Evolutionary conservation across 495 filamentous ascomycete genomes (phyloP).

Genomic region (Penicillium silybi): DNA sequence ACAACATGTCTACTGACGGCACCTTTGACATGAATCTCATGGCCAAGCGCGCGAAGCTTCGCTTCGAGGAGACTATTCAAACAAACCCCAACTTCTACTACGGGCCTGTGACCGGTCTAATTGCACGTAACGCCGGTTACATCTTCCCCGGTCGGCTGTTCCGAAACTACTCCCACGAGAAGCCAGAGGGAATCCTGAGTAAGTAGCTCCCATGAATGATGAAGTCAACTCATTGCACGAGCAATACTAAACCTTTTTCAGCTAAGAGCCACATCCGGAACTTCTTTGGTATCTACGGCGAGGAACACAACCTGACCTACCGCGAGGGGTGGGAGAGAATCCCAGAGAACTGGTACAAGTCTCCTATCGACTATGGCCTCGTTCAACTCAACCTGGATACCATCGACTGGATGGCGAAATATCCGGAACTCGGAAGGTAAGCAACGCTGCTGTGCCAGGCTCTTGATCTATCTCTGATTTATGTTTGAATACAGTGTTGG

Average conservation of each 20-base stretch:
- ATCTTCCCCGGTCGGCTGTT: conserved; percentile 43
- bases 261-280: conserved; percentile 41
- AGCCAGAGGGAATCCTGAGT: conserved; percentile 42
- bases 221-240: no score
- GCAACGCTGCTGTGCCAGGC: conserved; percentile 8
- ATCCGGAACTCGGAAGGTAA: conserved; percentile 38
- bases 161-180: conserved; percentile 43
- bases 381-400: conserved; percentile 39
- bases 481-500: no score
- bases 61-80: conserved; percentile 44
- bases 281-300: conserved; percentile 44
- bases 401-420: conserved; percentile 31
- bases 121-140: conserved; percentile 46
- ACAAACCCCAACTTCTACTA: conserved; percentile 54
- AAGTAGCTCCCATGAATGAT: no score
- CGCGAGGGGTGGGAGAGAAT: conserved; percentile 49
- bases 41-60: conserved; percentile 30
- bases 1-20: conserved; percentile 32
- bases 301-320: conserved; percentile 37
- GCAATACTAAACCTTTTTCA: conserved; percentile 14
- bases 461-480: conserved; percentile 9
- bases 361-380: conserved; percentile 35
- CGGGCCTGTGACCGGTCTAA: conserved; percentile 44
- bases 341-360: conserved; percentile 60
- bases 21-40: conserved; percentile 38